These are phyloP conservation scores for Candida frijolesensis DNA, from an alignment of 1,139 yeast genomes.

Conservation along the genomic window DNA sequence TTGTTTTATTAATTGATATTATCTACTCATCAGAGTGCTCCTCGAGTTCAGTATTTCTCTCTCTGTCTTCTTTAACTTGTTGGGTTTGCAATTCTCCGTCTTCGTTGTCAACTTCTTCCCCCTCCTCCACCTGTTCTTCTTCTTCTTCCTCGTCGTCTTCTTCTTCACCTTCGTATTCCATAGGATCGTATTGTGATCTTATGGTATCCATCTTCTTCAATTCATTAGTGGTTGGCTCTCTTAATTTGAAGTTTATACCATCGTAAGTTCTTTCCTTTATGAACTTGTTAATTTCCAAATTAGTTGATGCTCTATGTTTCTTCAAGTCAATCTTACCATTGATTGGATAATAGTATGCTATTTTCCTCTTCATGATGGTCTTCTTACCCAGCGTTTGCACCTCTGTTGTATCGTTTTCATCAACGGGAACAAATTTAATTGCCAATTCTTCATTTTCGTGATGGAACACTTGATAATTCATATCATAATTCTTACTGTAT, in stretches of 20 bases:
- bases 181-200: conserved; percentile 76
- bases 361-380: conserved; percentile 44
- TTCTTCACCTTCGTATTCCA: conserved; percentile 62
- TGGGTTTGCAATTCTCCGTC: conserved; percentile 41
- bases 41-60: conserved; percentile 15
- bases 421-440: conserved; percentile 54
- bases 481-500: conserved; percentile 79
- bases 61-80: conserved; percentile 43
- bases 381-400: conserved; percentile 3
- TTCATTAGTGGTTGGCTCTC: conserved; percentile 77
- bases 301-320: conserved; percentile 66
- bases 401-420: conserved; percentile 59
- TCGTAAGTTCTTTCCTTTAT: conserved; percentile 55
- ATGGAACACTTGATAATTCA: conserved; percentile 55
- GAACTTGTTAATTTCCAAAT: conserved; percentile 51
- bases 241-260: conserved; percentile 58
- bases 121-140: conserved; percentile 24
- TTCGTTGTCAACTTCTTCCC: conserved; percentile 21
- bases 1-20: conserved; percentile 1
- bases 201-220: conserved; percentile 65
- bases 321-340: conserved; percentile 79
- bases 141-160: conserved; percentile 33
- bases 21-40: conserved; percentile 22
- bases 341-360: conserved; percentile 79
- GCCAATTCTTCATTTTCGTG: conserved; percentile 49